Evolutionary conservation across 805 yeast species (phyloP), one percentile per base, ranked within the genome.

Genomic region (Pichia phayaonensis): DNA sequence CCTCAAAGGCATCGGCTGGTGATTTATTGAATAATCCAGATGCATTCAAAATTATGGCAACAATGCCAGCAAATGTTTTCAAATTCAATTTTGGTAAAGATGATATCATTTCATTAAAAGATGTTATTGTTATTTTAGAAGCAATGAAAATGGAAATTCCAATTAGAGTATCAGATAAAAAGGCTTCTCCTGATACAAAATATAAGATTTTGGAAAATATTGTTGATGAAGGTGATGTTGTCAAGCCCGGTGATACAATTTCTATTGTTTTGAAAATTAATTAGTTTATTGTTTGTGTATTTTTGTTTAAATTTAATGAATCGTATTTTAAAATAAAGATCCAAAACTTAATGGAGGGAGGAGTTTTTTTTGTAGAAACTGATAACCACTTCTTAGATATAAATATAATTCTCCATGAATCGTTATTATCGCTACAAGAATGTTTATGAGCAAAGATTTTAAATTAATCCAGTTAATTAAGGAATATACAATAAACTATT

Each of bases 101-200:
- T 20, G 65, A 59, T 42, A 45, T 34, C 2, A 47, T 65, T 10
- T 44, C 52, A 4, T 41, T 29, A 2, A 59, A 56, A 22, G 66
- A 63, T 48, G 57, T 57, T 18, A 40, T 61, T 22, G 49, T 65
- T 16, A 54, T 67, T 44, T 50, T 67, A 13, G 71, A 67, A 53
- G 67, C 71, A 7, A 67, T 67, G 71, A 67, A 67, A 42, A 67
- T 67, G 70, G 71, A 67, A 50, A 65, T 67, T 34, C 61, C 68
- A 10, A 47, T 67, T 2, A 59, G 62, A 47, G 53, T 64, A 18
- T 51, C 52, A 20, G 57, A 52, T 11, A 61, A 57, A 22, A 57
- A 55, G 26, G 52, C 47, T 23, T 26, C 31, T 2, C 48, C 16
- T 12, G 43, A 40, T 10, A 22, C 45, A n/a, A 49, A 49, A 12